Percentiles rank a stretch among this genome's conserved stretches.
Conservation (phyloP, 768 basidiomycete species). For the Coprinopsis strossmayeri region DNA sequence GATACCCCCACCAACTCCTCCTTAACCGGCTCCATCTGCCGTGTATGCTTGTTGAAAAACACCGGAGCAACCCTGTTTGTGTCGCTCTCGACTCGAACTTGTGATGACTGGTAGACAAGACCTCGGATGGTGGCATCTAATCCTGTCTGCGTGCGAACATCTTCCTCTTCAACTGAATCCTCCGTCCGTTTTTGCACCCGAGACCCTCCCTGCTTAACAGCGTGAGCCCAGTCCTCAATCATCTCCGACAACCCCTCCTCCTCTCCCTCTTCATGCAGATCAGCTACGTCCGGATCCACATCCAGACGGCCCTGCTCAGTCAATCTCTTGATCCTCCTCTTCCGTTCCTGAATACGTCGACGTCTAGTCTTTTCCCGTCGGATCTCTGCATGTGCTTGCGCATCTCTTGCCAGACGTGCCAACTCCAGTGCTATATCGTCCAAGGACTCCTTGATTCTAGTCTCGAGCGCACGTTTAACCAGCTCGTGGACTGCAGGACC, state of each 20-base stretch:
- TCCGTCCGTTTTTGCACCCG: conserved; percentile 13
- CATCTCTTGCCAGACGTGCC: conserved; percentile 19
- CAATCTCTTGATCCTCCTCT: conserved; percentile 1
- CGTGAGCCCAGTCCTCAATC: conserved; percentile 22
- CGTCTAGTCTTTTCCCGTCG: conserved; percentile 9
- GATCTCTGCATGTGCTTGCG: conserved; percentile 13
- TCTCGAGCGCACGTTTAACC: conserved; percentile 21
- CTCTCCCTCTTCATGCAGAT: conserved; percentile 8
- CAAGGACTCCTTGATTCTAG: conserved; percentile 19
- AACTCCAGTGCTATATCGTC: conserved; percentile 22
- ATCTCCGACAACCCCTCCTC: conserved; percentile 10
- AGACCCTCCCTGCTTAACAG: conserved; percentile 19
- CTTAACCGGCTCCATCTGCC: conserved; percentile 8
- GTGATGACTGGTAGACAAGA: conserved; percentile 9
- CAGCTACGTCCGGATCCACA: neutral
- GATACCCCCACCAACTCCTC: conserved; percentile 12
- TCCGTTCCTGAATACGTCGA: neutral
- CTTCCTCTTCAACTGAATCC: conserved; percentile 6
- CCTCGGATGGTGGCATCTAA: conserved; percentile 18
- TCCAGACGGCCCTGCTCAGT: conserved; percentile 3
- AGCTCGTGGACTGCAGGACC: conserved; percentile 23
- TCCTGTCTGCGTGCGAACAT: conserved; percentile 12
- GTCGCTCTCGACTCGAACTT: conserved; percentile 16
- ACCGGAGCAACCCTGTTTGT: conserved; percentile 14
- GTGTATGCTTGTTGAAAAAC: conserved; percentile 15